phyloP scores from a whole-genome alignment of 768 basidiomycete genomes.

The Auricularia heimuer region DNA sequence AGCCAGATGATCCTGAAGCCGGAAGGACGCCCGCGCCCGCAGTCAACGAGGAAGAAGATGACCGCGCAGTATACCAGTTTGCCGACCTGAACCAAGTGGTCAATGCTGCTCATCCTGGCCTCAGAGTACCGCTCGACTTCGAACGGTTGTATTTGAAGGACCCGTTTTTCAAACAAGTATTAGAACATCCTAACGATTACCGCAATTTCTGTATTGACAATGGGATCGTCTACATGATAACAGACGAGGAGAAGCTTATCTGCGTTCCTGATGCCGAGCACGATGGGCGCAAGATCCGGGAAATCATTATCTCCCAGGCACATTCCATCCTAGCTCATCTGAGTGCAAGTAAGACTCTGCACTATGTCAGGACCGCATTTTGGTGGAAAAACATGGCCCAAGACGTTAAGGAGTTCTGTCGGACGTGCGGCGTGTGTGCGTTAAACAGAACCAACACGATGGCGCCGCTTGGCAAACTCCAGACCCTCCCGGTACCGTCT shows the following conservation, averaged over 20 bases:
- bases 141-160: not conserved
- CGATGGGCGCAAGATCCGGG: not conserved
- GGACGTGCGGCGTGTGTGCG: not conserved
- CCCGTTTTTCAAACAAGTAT: not conserved
- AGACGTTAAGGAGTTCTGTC: not conserved
- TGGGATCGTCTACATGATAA: not conserved
- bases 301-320: not conserved
- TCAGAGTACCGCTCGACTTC: not conserved
- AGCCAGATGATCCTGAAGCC: too few species aligned
- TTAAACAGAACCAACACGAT: not conserved
- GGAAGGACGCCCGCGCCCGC: too few species aligned
- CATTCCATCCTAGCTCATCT: not conserved
- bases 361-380: not conserved
- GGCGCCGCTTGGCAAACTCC: not conserved
- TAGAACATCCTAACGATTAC: not conserved
- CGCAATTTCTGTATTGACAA: not conserved
- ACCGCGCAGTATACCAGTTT: not conserved
- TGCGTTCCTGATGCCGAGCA: not conserved
- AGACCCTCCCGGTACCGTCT: not conserved
- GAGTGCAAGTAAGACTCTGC: not conserved
- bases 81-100: not conserved
- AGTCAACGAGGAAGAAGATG: too few species aligned
- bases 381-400: not conserved
- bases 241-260: not conserved
- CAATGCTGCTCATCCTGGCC: not conserved